Evolutionary conservation across 192 early-diverging fungal species (phyloP), one percentile per base, ranked within the genome.

Genomic region (Glomus cerebriforme): DNA sequence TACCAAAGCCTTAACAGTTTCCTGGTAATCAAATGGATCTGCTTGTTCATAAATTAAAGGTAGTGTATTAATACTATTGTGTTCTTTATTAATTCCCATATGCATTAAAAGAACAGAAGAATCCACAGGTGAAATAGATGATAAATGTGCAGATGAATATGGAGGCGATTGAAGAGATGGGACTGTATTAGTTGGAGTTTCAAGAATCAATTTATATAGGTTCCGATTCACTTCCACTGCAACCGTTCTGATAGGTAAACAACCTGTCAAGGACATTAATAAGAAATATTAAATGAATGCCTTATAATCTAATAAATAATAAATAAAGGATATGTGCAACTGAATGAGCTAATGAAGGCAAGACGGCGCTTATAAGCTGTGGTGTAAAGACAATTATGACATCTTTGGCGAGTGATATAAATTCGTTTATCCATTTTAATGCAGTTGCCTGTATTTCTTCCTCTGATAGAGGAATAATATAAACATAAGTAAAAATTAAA

Each of bases 371-470:
- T 34, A 99, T 90, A 2, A 98, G 87, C 31, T 87, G 81, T 13
- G 97, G 94, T 34, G 94, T 92, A 73, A 91, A 95, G 13, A 91
- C 89, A 34, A 98, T 88, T 77, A 99, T 93, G 3, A 94, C 90
- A 19, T 93, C 89, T 59, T 93, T 91, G 26, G 95, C 93, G 29
- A 97, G 85, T 31, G 85, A 83, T 31, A 97, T 92, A 76, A 99
- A 96, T 81, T 94, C 93, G 79, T 93, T 91, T 65, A 97, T 91
- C 98, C 98, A 99, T 59, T 89, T 87, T 24, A 99, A 82, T 1
- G 97, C 96, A 1, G 93, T 96, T 65, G 89, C 91, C 85, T 99
- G 98, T 24, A 96, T 97, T 74, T 98, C 97, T 83, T 96, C 91
- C 58, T 94, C 92, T 73, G n/a, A 77, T 71, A 19, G 84, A 83